Percentiles rank a stretch among this genome's conserved stretches.
Evolutionary conservation across 768 basidiomycete genomes (phyloP).

Genomic region (Mycena crocata): DNA sequence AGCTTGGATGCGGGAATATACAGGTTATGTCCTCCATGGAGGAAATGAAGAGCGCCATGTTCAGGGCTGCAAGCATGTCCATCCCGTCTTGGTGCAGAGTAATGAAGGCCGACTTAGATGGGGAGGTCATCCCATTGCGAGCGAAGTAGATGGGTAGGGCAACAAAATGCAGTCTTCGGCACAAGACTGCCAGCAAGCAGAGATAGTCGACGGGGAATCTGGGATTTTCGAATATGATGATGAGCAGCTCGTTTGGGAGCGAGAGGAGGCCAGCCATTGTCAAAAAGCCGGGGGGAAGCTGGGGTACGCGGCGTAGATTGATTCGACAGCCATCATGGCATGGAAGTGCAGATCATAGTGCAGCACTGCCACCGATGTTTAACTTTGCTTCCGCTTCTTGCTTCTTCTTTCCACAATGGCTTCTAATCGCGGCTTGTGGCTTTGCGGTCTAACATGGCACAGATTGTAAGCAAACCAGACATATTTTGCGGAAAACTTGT

Average conservation of each 20-base stretch:
- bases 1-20: constrained; percentile 29
- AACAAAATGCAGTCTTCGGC: constrained; percentile 25
- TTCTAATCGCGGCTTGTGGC: too few relatives aligned
- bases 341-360: too few relatives aligned
- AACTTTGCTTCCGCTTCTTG: too few relatives aligned
- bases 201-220: constrained; percentile 26
- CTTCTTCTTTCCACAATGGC: too few relatives aligned
- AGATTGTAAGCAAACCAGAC: too few relatives aligned
- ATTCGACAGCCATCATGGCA: too few relatives aligned
- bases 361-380: too few relatives aligned
- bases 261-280: constrained; percentile 23
- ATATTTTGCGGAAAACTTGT: too few relatives aligned
- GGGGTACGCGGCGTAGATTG: too few relatives aligned
- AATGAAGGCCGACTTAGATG: constrained; percentile 21
- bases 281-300: background rate
- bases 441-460: too few relatives aligned
- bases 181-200: constrained; percentile 14
- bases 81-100: constrained; percentile 14
- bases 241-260: constrained; percentile 31
- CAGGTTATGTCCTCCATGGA: constrained; percentile 19
- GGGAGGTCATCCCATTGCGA: constrained; percentile 26
- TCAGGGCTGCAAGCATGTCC: constrained; percentile 31
- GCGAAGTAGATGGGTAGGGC: constrained; percentile 34
- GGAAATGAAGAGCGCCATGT: constrained; percentile 31
- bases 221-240: constrained; percentile 29